A percentile compares a stretch with the other conserved stretches of the same genome.
Evolutionary conservation across 2,329 filamentous ascomycete genomes (phyloP).

Genomic region (Sclerotinia minor): DNA sequence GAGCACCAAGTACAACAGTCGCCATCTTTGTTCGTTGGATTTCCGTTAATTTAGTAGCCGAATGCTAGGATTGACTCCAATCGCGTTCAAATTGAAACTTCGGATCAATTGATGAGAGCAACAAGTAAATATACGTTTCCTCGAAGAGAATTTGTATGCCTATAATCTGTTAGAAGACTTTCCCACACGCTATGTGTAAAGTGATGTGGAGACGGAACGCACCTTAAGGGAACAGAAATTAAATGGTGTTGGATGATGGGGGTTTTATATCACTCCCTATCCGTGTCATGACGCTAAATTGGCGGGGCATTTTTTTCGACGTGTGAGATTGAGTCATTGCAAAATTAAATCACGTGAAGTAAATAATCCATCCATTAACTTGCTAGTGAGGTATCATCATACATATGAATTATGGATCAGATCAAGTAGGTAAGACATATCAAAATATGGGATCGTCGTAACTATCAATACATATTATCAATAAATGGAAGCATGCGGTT

Average conservation of each 20-base stretch:
- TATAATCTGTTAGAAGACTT: constrained; percentile 24
- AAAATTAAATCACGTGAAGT: constrained; percentile 7
- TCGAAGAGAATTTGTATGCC: constrained; percentile 3
- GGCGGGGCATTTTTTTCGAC: constrained; percentile 17
- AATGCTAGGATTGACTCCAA: neutral
- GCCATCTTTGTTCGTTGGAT: constrained; percentile 38
- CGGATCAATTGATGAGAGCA: constrained; percentile 12
- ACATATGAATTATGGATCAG: neutral
- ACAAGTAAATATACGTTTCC: neutral
- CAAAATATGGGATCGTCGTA: neutral
- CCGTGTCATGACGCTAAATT: neutral
- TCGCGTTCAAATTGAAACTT: neutral
- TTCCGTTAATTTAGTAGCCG: constrained; percentile 29
- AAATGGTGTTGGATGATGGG: constrained; percentile 15
- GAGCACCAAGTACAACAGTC: constrained; percentile 56
- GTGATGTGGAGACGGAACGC: constrained; percentile 25
- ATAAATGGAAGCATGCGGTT: neutral
- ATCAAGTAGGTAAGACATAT: neutral
- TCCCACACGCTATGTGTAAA: constrained; percentile 17
- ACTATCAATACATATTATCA: neutral
- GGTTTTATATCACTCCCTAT: constrained; percentile 20
- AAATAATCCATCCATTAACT: neutral
- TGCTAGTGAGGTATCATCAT: neutral
- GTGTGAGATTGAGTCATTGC: constrained; percentile 12
- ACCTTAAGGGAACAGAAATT: constrained; percentile 26